These are phyloP conservation scores for Neurospora sp. DNA, from an alignment of 495 filamentous ascomycete genomes.

Conservation along the genomic window DNA sequence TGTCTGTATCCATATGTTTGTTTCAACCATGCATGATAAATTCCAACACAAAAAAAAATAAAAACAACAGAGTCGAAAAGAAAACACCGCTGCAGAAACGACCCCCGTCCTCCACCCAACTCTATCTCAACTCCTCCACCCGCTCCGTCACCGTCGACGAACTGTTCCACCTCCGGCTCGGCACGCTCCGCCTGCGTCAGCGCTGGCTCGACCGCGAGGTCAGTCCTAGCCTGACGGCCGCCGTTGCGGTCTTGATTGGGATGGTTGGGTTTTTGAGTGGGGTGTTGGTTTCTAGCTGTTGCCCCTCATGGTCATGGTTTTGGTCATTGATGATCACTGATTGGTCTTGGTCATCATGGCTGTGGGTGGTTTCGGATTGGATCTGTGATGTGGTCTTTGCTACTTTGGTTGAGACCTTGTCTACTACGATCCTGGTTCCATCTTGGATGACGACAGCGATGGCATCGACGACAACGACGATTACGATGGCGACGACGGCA, in stretches of 20 bases:
- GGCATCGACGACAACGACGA: no score
- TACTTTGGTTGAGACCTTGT: no score
- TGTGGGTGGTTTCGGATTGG: not conserved
- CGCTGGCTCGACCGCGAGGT: slow-evolving; percentile 17
- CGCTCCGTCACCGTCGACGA: slow-evolving; percentile 9
- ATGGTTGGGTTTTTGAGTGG: slow-evolving; percentile 9
- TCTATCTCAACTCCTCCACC: not conserved
- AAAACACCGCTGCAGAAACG: slow-evolving; percentile 7
- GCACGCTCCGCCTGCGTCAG: slow-evolving; percentile 12
- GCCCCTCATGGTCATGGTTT: not conserved
- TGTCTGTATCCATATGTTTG: no score
- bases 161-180: slow-evolving; percentile 20
- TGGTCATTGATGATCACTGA: not conserved
- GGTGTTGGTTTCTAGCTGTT: not conserved
- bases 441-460: not conserved
- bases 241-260: slow-evolving; percentile 2
- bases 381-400: not conserved
- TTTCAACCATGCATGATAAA: no score
- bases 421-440: not conserved
- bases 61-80: slow-evolving; percentile 15
- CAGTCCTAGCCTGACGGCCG: slow-evolving; percentile 11
- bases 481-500: not conserved
- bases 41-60: slow-evolving; percentile 5
- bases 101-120: not conserved
- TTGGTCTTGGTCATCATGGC: not conserved